Evolutionary conservation across 2,329 filamentous ascomycete genomes (phyloP), one percentile per base, ranked within the genome.

Genomic region (Thielaviopsis musarum): DNA sequence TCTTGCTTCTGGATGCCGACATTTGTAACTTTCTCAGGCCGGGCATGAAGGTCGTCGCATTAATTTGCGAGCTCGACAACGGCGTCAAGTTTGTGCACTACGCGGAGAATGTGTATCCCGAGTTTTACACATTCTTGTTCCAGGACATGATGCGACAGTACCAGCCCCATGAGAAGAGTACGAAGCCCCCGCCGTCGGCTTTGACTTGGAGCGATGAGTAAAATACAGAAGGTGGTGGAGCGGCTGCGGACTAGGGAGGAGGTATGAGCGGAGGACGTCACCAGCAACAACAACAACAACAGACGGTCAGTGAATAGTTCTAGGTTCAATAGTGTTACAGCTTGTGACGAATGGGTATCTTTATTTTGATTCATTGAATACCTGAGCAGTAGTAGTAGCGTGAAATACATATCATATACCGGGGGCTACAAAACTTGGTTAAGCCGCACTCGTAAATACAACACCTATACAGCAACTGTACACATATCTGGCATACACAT

Each of bases 121-220:
- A 77, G 0, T 87, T 86, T 66, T 81, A 86, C 66, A 77, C 74
- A 0, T 80, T 81, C 60, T 71, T 90, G 26, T 77, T 80, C 0
- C 88, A 91, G 67, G 80, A 84, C 64, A 71, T 87, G 64, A 87
- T 91, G 83, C 65, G 75, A 22, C 69, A 75, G 19, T 90, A 80
- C 77, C 87, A 82, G 68, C 70, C 77, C 24, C 83, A 84, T 0
- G 66, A 67, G 2, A 65, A 65, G 0, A 72, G 72, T 28, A 69
- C 75, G 15, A 73, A 77, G 0, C 73, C 74, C 2, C 71, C 74
- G 1, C 75, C 72, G 3, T 79, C 75, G 1, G 69, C 75, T 2
- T 65, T 58, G 51, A 52, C 12, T n/a, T 30, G 22, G 48, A 19
- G 28, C 24, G 22, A 28, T n/a, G 28, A 54, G 22, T 54, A 57